These are phyloP conservation scores for Fraxinus sp. DNA, from an alignment of 305 asterid species.

Conservation along the genomic window DNA sequence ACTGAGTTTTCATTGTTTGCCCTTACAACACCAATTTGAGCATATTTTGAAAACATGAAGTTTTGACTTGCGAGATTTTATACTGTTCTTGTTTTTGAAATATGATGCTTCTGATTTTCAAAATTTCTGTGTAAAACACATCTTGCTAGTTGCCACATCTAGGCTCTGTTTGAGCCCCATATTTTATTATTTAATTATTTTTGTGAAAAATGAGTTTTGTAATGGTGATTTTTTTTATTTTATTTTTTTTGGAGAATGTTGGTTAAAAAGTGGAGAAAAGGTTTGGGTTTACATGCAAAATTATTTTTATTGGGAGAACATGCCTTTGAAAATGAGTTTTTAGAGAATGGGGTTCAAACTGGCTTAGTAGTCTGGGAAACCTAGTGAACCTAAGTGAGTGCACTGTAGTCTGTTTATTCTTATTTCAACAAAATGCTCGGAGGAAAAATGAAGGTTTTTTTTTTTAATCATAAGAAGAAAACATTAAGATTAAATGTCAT, in stretches of 20 bases:
- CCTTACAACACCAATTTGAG: background rate
- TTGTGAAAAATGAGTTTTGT: background rate
- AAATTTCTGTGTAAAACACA: background rate
- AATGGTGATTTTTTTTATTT: too few relatives aligned
- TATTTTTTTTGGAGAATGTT: background rate
- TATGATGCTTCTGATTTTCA: background rate
- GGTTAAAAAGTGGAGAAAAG: background rate
- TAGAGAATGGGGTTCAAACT: background rate
- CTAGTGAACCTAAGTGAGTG: slow-evolving; percentile 5
- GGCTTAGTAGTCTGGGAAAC: background rate
- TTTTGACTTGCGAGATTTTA: background rate
- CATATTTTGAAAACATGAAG: background rate
- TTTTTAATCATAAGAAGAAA: background rate
- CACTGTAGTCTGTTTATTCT: background rate
- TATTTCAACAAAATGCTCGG: background rate
- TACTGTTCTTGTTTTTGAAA: background rate
- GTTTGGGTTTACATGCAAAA: background rate
- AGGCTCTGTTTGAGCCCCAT: background rate
- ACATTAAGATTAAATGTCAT: background rate
- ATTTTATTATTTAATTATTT: too few relatives aligned
- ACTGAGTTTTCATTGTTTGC: background rate
- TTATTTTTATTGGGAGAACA: background rate
- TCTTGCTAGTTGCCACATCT: background rate
- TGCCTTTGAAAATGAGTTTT: background rate
- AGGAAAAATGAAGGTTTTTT: background rate